Evolutionary conservation across 805 yeast species (phyloP), one percentile per base, ranked within the genome.

Genomic region (Suhomyces vadensis): DNA sequence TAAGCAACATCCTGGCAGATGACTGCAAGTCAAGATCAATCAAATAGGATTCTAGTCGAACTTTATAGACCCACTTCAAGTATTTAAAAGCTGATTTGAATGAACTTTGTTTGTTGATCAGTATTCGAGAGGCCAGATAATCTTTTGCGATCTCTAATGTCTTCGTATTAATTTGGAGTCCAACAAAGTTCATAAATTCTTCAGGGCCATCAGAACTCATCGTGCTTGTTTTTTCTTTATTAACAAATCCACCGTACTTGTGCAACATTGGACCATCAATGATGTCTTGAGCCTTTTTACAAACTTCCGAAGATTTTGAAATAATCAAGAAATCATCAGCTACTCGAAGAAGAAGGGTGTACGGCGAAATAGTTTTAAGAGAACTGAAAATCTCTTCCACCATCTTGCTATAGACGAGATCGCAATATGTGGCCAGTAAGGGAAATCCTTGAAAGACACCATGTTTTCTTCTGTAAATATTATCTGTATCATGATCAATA

Each of bases 381-480:
- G 57, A 55, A 6, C 51, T 39, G 42, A 69, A 58, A 10, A 56
- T 50, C 17, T 69, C 66, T 22, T 71, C 69, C 8, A 85, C 74
- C 23, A 91, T 57, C 1, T 74, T 69, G 54, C 85, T 89, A 54
- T 85, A 85, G 0, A 87, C 76, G 1, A 89, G 50, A 50, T 89
- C 87, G 50, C 95, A 89, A 26, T 91, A 71, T 4, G 82, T 68
- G 1, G 86, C 77, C 44, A 96, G 92, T 3, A 90, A 61, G 1
- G 83, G 81, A 6, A 88, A 78, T 0, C 98, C 98, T 65, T 91
- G 98, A 42, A 84, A 90, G 0, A 92, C 72, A 0, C 98, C 98
- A 7, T 67, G 61, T 35, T 66, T 77, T 46, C 95, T 67, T n/a
- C 60, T 56, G 54, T 48, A 69, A n/a, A 41, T 26, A 13, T 37